These are phyloP conservation scores for Ceratobasidium sp. DNA, from an alignment of 1,284 basidiomycete genomes.

Conservation along the genomic window DNA sequence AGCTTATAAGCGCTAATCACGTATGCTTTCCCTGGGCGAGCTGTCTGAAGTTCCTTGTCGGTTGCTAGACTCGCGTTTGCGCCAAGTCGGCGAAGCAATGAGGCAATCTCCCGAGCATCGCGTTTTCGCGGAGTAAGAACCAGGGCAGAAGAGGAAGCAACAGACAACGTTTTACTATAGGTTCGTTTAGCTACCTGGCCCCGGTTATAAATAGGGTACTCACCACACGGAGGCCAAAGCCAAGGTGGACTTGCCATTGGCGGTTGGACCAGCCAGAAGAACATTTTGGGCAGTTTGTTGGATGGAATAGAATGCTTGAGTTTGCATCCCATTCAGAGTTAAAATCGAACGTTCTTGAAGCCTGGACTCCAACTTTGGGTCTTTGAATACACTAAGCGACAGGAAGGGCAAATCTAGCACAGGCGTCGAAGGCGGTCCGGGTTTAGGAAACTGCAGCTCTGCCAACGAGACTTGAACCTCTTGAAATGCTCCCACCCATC, in stretches of 20 bases:
- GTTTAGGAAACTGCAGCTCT: constrained; percentile 75
- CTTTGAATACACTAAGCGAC: constrained; percentile 59
- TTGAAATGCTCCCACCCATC: constrained; percentile 93
- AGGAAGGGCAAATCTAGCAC: constrained; percentile 86
- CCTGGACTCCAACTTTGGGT: constrained; percentile 55
- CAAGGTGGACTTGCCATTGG: constrained; percentile 82
- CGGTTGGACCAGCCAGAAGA: constrained; percentile 82
- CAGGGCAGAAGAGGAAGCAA: constrained; percentile 49
- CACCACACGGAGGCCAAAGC: constrained; percentile 77
- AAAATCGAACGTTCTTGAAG: constrained; percentile 56
- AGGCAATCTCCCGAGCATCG: constrained; percentile 37
- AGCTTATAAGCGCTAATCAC: constrained; percentile 15
- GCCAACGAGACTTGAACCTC: constrained; percentile 70
- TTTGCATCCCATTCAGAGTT: constrained; percentile 86
- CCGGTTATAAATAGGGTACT: constrained; percentile 45
- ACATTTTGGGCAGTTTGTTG: constrained; percentile 74
- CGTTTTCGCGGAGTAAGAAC: constrained; percentile 53
- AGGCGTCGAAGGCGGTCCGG: constrained; percentile 68
- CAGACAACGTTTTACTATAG: constrained; percentile 58
- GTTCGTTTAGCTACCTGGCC: constrained; percentile 7
- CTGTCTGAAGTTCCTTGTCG: neutral
- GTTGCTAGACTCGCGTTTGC: constrained; percentile 42
- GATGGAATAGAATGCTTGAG: constrained; percentile 87
- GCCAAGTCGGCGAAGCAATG: constrained; percentile 41
- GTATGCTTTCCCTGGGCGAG: constrained; percentile 13